Base-by-base conservation (phyloP, 495 filamentous ascomycete species). In the Neohortaea acidophila region DNA sequence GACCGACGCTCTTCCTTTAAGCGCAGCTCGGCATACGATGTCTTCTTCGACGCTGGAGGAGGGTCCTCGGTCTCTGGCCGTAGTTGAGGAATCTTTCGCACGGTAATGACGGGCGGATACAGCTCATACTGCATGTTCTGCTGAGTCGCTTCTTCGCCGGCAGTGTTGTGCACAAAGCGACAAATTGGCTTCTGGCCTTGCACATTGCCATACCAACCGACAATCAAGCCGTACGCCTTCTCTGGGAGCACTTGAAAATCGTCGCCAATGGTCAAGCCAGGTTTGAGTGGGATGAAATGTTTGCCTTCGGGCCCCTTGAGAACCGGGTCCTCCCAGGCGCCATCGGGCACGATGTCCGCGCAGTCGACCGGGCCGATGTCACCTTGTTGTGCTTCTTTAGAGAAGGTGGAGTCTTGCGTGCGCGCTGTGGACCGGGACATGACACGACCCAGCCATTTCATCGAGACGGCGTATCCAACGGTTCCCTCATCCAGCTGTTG, bases 341-440 rank as follows among this genome's bases (percentile, higher is more conserved):
- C 43, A 26, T 51, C 30, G 18, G 39, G 40, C 20, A 61, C 49
- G 21, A 65, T 41, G 34, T 55, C 81, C 4, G 80, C 73, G 53
- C 94, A 96, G 60, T 94, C 84, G 21, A 96, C 75, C 0, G 82
- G 82, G 2, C 84, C 85, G 23, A 89, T 67, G 9, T 74, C 64
- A 9, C 68, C 73, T 40, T 81, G 75, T 21, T 59, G 43, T 3
- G 67, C 63, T 33, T 73, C 69, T 49, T 85, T 81, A 38, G 67
- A 60, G 12, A 54, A 60, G 35, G 63, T 57, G 45, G 67, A 69
- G 11, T 61, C 63, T 43, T 67, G 59, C 33, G 58, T 51, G 20
- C 61, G 55, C 14, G 76, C 68, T 2, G 70, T 59, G 28, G 75
- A 73, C 39, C 83, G 69, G 10, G 78, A 67, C 42, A 79, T 62